These are phyloP conservation scores for Tulasnella sp. DNA, from an alignment of 768 basidiomycete genomes.

Conservation along the genomic window DNA sequence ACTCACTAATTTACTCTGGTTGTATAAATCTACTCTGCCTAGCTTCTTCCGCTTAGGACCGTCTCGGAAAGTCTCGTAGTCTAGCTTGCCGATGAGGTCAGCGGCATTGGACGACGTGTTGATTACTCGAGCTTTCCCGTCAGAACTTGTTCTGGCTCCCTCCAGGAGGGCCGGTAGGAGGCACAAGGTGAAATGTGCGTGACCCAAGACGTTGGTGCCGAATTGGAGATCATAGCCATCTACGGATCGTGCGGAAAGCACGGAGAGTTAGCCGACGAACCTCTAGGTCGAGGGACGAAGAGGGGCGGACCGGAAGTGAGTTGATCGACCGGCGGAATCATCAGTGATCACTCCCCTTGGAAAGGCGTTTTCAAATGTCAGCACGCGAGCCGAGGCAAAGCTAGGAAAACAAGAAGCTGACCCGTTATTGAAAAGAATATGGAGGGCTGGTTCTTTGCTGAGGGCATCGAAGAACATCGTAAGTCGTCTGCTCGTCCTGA, in stretches of 20 bases:
- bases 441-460: neutral
- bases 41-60: neutral
- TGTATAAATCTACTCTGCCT: neutral
- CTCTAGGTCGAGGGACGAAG: neutral
- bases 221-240: slow-evolving; percentile 14
- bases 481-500: neutral
- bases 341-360: neutral
- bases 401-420: neutral
- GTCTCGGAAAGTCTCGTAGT: slow-evolving; percentile 5
- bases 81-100: neutral
- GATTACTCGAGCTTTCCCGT: slow-evolving; percentile 13
- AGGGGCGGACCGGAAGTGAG: neutral
- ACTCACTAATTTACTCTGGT: slow-evolving; percentile 13
- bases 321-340: slow-evolving; percentile 3
- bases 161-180: slow-evolving; percentile 7
- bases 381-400: neutral
- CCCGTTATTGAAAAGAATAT: neutral
- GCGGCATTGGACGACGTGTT: slow-evolving; percentile 5
- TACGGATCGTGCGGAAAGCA: neutral
- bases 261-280: too few species aligned
- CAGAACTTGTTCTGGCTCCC: slow-evolving; percentile 3
- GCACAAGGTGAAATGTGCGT: slow-evolving; percentile 10
- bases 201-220: slow-evolving; percentile 9
- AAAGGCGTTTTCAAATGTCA: neutral
- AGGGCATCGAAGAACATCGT: neutral